These are phyloP conservation scores for Pyrenochaeta sp. DNA, from an alignment of 2,329 filamentous ascomycete species.

Conservation along the genomic window DNA sequence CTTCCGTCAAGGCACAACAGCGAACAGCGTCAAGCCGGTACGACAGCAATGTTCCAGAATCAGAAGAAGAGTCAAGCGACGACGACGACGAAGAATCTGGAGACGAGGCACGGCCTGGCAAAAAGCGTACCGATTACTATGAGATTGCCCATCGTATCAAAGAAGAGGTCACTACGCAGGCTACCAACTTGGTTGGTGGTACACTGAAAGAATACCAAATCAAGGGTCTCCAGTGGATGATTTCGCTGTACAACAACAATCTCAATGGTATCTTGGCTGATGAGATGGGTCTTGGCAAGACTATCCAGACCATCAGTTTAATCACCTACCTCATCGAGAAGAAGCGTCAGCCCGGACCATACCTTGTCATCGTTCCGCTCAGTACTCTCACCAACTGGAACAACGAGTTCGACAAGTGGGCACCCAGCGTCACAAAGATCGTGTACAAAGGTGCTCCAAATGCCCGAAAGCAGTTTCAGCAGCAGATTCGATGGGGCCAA, in stretches of 20 bases:
- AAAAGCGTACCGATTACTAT: conserved; percentile 94
- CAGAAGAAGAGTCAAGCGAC: conserved; percentile 55
- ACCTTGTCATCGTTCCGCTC: conserved; percentile 93
- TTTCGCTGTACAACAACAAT: conserved; percentile 99
- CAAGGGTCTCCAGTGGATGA: conserved; percentile 99
- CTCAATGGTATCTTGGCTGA: conserved; percentile 98
- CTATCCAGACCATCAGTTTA: conserved; percentile 97
- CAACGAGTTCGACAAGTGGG: conserved; percentile 98
- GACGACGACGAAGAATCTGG: conserved; percentile 71
- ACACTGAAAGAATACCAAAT: conserved; percentile 96
- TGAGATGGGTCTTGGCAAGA: conserved; percentile 99
- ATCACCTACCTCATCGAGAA: conserved; percentile 96
- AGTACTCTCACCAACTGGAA: conserved; percentile 99
- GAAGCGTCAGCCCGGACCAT: conserved; percentile 91
- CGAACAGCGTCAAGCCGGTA: conserved; percentile 81
- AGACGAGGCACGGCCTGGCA: conserved; percentile 70
- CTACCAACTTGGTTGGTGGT: conserved; percentile 86
- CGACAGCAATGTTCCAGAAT: conserved; percentile 66
- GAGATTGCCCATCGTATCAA: conserved; percentile 95
- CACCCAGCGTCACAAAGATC: conserved; percentile 81
- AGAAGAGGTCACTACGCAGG: conserved; percentile 86
- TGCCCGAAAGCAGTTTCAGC: conserved; percentile 85
- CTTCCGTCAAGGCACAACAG: conserved; percentile 93
- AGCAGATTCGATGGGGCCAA: conserved; percentile 90
- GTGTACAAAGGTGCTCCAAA: conserved; percentile 97